phyloP scores from a whole-genome alignment of 495 filamentous ascomycete genomes.

The Parachaetomium inaequale region DNA sequence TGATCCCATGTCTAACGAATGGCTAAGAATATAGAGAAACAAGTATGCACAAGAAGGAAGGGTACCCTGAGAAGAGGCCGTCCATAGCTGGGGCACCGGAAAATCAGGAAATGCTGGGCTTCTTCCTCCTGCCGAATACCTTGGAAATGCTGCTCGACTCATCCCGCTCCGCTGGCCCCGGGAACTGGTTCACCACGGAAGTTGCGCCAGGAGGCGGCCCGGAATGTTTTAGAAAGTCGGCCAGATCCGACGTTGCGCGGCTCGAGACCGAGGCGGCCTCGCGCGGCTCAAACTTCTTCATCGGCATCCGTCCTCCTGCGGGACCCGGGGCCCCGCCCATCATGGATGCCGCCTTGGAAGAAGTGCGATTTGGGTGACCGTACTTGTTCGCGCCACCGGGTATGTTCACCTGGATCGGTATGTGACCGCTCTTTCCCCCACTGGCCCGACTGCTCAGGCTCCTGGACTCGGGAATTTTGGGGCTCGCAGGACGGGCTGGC shows the following conservation, averaged over 20 bases:
- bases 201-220: constrained; percentile 55
- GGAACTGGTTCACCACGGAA: constrained; percentile 15
- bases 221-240: constrained; percentile 74
- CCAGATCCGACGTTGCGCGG: constrained; percentile 64
- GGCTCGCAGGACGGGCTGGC: constrained; percentile 17
- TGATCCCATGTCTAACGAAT: not conserved
- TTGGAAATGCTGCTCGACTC: constrained; percentile 18
- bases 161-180: constrained; percentile 9
- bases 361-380: constrained; percentile 8
- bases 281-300: constrained; percentile 53
- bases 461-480: constrained; percentile 25
- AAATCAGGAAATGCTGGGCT: constrained; percentile 24
- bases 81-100: not conserved
- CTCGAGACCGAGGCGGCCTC: constrained; percentile 41
- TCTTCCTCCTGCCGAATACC: constrained; percentile 27
- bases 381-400: constrained; percentile 32
- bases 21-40: not conserved
- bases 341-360: constrained; percentile 14
- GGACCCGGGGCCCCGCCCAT: constrained; percentile 23
- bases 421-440: constrained; percentile 31
- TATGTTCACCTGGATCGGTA: constrained; percentile 48
- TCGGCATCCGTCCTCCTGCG: constrained; percentile 35
- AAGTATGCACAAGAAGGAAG: constrained; percentile 7
- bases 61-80: not conserved
- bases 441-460: constrained; percentile 35